Conservation (phyloP, 1,139 yeast species). For the Sugiyamaella japonica region DNA sequence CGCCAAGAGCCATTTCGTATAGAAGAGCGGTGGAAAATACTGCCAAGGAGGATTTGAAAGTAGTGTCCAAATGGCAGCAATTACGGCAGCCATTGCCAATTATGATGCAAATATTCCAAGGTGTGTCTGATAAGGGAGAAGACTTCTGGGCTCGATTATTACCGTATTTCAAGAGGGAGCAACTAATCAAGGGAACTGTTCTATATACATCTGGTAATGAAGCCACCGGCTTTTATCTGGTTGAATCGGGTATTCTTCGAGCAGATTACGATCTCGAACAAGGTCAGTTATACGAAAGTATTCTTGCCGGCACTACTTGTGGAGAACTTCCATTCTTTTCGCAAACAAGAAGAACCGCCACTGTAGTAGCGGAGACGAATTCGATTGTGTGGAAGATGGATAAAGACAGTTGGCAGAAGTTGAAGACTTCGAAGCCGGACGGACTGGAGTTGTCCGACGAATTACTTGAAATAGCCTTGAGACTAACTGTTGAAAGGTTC, state of each 20-base stretch:
- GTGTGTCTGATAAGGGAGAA: constrained; percentile 59
- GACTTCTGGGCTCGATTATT: constrained; percentile 63
- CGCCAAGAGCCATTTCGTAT: constrained; percentile 65
- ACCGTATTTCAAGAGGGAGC: constrained; percentile 53
- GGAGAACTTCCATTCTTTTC: constrained; percentile 66
- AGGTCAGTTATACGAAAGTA: constrained; percentile 67
- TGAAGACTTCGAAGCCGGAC: constrained; percentile 44
- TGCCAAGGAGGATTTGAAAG: constrained; percentile 43
- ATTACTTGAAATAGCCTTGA: constrained; percentile 61
- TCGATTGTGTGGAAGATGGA: constrained; percentile 74
- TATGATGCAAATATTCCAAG: constrained; percentile 68
- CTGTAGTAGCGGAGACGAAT: constrained; percentile 50
- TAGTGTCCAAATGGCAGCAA: constrained; percentile 35
- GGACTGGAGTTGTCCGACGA: constrained; percentile 66
- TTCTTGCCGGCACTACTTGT: constrained; percentile 87
- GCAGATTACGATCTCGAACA: constrained; percentile 56
- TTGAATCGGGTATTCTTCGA: constrained; percentile 78
- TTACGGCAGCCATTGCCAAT: constrained; percentile 65
- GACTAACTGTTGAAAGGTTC: constrained; percentile 69
- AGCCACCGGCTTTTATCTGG: constrained; percentile 53
- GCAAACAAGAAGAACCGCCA: constrained; percentile 45
- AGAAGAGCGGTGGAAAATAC: constrained; percentile 62
- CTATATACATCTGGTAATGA: constrained; percentile 37
- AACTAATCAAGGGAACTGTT: constrained; percentile 49
- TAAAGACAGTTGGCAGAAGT: constrained; percentile 46